A percentile compares a stretch with the other conserved stretches of the same genome.
These are phyloP conservation scores for Diplodia scrobiculata DNA, from an alignment of 2,329 filamentous ascomycete species.

Conservation along the genomic window DNA sequence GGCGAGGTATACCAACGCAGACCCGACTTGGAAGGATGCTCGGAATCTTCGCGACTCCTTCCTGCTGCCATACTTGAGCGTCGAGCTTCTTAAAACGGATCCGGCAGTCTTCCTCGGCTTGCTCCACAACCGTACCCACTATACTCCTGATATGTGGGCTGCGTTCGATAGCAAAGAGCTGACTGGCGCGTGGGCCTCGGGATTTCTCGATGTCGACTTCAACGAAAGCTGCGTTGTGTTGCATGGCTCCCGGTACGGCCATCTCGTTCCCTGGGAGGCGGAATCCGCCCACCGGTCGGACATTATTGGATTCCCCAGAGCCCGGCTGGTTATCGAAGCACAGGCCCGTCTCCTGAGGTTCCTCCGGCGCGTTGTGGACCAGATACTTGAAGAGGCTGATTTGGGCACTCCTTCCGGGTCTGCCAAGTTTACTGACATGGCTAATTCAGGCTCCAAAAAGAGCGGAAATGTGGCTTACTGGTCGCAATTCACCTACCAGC, in stretches of 20 bases:
- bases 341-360: slow-evolving; percentile 32
- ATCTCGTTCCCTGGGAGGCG: slow-evolving; percentile 31
- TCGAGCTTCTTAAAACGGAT: slow-evolving; percentile 21
- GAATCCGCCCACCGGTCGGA: slow-evolving; percentile 31
- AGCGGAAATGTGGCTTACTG: slow-evolving; percentile 29
- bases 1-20: neutral
- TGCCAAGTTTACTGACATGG: slow-evolving; percentile 26
- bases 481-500: slow-evolving; percentile 22
- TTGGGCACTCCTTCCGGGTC: neutral
- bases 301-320: slow-evolving; percentile 35
- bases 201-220: slow-evolving; percentile 29
- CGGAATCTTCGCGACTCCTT: slow-evolving; percentile 16
- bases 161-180: slow-evolving; percentile 28
- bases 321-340: slow-evolving; percentile 33
- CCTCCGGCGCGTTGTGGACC: slow-evolving; percentile 29
- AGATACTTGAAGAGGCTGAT: slow-evolving; percentile 25
- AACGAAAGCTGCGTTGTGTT: slow-evolving; percentile 12
- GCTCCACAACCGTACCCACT: slow-evolving; percentile 24
- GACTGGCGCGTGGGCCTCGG: neutral
- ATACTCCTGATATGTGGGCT: slow-evolving; percentile 25
- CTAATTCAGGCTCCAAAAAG: slow-evolving; percentile 26
- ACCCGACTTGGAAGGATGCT: slow-evolving; percentile 6
- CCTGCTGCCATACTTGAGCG: slow-evolving; percentile 28
- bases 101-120: slow-evolving; percentile 24
- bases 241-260: slow-evolving; percentile 30